phyloP scores from a whole-genome alignment of 495 filamentous ascomycete genomes.

The Cercophora scortea region DNA sequence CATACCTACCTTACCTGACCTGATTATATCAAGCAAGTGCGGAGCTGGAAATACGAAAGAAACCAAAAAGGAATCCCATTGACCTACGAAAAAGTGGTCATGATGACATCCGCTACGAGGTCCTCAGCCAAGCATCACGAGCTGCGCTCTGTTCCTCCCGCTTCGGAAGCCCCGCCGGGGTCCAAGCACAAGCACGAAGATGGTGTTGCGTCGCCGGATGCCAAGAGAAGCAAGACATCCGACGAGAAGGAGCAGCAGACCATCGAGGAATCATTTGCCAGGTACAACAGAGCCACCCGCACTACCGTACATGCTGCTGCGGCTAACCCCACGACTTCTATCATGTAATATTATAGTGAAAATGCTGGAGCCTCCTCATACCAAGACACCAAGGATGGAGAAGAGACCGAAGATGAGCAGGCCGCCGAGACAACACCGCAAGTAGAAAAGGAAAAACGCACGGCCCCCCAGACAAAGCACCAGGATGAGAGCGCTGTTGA shows the following conservation, averaged over 20 bases:
- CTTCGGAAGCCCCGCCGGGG: conserved; percentile 9
- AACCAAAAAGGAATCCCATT: no score
- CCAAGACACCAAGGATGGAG: background rate
- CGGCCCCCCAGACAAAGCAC: background rate
- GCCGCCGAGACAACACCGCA: background rate
- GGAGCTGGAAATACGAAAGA: no score
- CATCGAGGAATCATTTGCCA: conserved; percentile 1
- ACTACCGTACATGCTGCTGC: background rate
- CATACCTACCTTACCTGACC: no score
- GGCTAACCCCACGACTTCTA: background rate
- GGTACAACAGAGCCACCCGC: background rate
- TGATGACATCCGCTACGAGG: conserved; percentile 13
- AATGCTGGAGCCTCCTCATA: background rate
- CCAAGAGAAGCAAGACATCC: conserved; percentile 12
- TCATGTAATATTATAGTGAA: background rate
- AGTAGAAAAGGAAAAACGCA: background rate
- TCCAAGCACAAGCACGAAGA: conserved; percentile 17
- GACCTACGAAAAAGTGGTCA: no score
- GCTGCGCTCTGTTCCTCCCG: background rate
- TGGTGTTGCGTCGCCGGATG: background rate
- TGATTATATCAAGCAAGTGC: no score
- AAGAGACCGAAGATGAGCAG: background rate
- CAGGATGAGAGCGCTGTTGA: conserved; percentile 12
- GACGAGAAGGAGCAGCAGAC: conserved; percentile 4
- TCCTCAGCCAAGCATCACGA: conserved; percentile 12